Base-by-base conservation (phyloP, 441 rosid genomes). In the Syzygium malaccense region DNA sequence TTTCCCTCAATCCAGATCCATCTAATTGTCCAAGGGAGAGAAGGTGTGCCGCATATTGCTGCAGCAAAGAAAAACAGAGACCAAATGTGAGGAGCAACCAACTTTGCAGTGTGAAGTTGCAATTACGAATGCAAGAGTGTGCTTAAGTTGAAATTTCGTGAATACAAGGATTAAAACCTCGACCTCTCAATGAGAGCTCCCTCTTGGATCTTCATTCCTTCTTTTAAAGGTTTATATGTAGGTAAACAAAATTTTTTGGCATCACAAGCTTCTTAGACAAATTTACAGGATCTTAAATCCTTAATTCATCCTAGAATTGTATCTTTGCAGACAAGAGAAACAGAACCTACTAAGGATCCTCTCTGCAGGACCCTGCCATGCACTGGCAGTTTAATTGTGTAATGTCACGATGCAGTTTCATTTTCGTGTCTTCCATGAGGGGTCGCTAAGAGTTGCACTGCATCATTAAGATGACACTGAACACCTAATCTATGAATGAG, bases 31-130 rank as follows among this genome's bases (percentile, higher is more conserved):
- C 98, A 60, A 90, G 95, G 88, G 99, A 96, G 83, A 95, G 98
- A 89, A 97, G 98, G 88, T 97, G 96, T 15, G 98, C 98, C 96
- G 94, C 93, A 91, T 95, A 96, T 92, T 95, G 96, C 99, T 96
- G 98, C 95, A 92, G 75, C 86, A 89, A 7, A 89, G 32, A 88
- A 87, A 91, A 20, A 55, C 56, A 71, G 17, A 85, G 19, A 86
- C 80, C 86, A 55, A 41, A 54, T 60, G 79, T 28, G 86, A 85
- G 54, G 57, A 64, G 71, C 71, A 88, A 8, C 13, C 19, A 86
- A 53, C 12, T 26, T 4, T n/a, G 51, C 68, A 3, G 0, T 19
- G 20, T 4, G 1, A 55, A 56, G 51, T 23, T 0, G 51, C 17
- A 20, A 56, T 37, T 51, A 32, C 1, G 49, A 14, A 66, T 37